Base-by-base conservation (phyloP, 1,284 basidiomycete species). In the Ceratobasidium sp. region DNA sequence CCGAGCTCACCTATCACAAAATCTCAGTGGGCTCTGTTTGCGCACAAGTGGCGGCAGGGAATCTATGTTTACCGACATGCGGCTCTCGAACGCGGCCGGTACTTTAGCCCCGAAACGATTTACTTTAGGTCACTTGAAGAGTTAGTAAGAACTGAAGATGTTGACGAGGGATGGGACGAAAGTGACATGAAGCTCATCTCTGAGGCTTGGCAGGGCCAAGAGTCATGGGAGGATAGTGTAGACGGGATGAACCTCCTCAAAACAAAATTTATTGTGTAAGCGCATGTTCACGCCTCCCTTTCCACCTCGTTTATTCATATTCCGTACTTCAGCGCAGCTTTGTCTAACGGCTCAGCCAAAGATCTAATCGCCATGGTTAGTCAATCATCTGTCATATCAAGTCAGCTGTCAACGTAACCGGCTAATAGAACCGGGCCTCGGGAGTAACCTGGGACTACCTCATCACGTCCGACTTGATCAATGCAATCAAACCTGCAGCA, bases 401-500 rank as follows among this genome's bases (percentile, higher is more conserved):
- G 45, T 47, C 22, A 7, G 13, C 10, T 6, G 17, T 7, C 38
- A 40, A 22, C 1, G 35, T 22, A 25, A 20, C 22, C n/a, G 15
- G 13, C 10, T 10, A 35, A 1, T 64, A 76, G 72, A 74, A 75
- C 49, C 74, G 75, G 29, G 75, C 75, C 40, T 73, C 73, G 20
- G 71, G 71, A 13, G 70, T 77, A 29, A 69, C 73, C 15, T 75
- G 74, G 67, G 74, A 77, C 57, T 69, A 75, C 42, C 71, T 75
- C 34, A 72, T 78, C 43, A 72, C 73, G 0, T 75, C 75, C 35
- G 75, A 78, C 64, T 70, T 75, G 34, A 73, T 76, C 34, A 54
- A 54, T 17, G 72, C 77, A 0, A 77, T 76, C 72, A 78, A 78
- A 52, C 77, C 77, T 15, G 72, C 75, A 35, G 72, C 74, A 5